phyloP scores from a whole-genome alignment of 345 rosid genomes.

The Hibiscus mutabilis region DNA sequence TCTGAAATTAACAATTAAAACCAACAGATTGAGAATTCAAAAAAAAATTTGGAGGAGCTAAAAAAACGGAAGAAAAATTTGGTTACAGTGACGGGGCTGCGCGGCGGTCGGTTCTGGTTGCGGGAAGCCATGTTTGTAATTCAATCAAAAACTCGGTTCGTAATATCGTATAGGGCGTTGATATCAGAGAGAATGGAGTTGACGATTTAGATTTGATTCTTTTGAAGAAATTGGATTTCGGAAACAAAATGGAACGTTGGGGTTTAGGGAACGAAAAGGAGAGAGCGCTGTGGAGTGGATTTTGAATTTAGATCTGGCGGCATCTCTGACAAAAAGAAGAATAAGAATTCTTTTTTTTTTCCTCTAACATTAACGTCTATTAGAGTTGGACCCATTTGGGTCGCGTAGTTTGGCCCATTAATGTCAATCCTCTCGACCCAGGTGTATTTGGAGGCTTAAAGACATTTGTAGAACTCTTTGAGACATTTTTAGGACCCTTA shows the following conservation, averaged over 20 bases:
- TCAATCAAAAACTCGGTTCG: background rate
- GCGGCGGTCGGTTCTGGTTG: slow-evolving; percentile 77
- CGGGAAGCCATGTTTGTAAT: slow-evolving; percentile 45
- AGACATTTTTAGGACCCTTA: too few species aligned
- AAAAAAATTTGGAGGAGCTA: background rate
- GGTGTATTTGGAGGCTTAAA: too few species aligned
- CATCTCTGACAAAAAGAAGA: background rate
- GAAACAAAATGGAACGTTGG: slow-evolving; percentile 19
- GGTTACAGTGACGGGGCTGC: slow-evolving; percentile 55
- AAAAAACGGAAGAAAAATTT: background rate
- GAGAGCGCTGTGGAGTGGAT: background rate
- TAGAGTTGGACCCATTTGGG: slow-evolving; percentile 5
- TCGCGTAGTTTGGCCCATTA: background rate
- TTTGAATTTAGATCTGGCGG: slow-evolving; percentile 36
- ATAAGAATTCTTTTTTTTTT: too few species aligned
- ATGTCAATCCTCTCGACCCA: background rate
- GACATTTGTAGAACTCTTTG: too few species aligned
- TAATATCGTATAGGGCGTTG: background rate
- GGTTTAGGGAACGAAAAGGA: slow-evolving; percentile 12
- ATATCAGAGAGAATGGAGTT: background rate
- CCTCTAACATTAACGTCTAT: background rate
- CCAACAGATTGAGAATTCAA: background rate
- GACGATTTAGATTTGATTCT: background rate
- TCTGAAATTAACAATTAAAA: slow-evolving; percentile 28
- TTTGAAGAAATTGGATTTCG: background rate